Evolutionary conservation across 2,329 filamentous ascomycete genomes (phyloP), one percentile per base, ranked within the genome.

Genomic region (Alternaria tenuissima): DNA sequence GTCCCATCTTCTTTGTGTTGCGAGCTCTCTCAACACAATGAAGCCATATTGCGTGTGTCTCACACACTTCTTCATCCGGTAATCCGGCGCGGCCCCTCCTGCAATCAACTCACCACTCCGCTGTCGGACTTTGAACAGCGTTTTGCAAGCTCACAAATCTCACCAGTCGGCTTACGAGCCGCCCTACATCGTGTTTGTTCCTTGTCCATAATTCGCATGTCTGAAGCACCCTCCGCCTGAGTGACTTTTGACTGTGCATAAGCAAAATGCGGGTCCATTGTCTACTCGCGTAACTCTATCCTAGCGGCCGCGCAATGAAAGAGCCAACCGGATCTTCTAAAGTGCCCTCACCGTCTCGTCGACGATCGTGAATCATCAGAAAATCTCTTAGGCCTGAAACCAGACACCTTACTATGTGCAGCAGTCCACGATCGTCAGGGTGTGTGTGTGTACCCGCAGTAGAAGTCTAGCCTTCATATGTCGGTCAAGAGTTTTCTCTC

Each of bases 41-140:
- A 67, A 57, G 61, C 62, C 56, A 58, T 63, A 62, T 70, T 62
- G 65, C 65, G 61, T 66, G 57, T 53, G 48, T 68, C 61, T 59
- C 60, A 60, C 60, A 59, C 34, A 30, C 57, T 61, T 59, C 62
- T 54, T 24, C 12, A 61, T 66, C 55, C 43, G 65, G 65, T 44
- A 60, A 62, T 53, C 59, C 57, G 63, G 55, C 26, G 30, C 57
- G 65, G 59, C 54, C 65, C 61, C 62, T 66, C 55, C 57, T 60
- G 66, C 36, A 47, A 68, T 69, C 60, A 47, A 26, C 30, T 55
- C 52, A 47, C 52, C 22, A 44, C 52, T 28, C 52, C 30, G 11
- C n/a, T 20, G 32, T 55, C 52, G 42, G 32, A 28, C 41, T 38
- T 46, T 49, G 46, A 14, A 49, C 32, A 38, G 32, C 32, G 61